Percentiles rank a stretch among this genome's conserved stretches.
These are phyloP conservation scores for Pseudoscleropodium purum DNA, from an alignment of 225 moss, liverwort and hornwort species.

Conservation along the genomic window DNA sequence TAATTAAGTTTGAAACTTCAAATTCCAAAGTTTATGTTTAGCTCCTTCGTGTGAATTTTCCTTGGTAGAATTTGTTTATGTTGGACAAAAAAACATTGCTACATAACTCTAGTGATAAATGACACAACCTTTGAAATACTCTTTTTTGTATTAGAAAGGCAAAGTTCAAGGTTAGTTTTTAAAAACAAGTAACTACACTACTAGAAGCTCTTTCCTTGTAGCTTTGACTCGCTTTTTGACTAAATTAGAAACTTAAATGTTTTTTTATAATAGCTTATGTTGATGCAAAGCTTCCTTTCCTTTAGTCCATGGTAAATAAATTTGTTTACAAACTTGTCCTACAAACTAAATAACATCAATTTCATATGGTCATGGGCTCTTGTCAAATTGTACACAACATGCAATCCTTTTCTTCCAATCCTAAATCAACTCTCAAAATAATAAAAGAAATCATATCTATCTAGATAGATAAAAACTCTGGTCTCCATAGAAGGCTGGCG, in stretches of 20 bases:
- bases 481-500: too few relatives aligned
- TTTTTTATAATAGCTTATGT: rapidly evolving
- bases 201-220: rapidly evolving
- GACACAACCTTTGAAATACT: neutral
- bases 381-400: neutral
- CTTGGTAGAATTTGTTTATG: neutral
- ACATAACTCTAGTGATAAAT: neutral
- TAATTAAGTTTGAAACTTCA: neutral
- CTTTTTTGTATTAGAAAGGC: neutral
- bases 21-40: neutral
- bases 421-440: neutral
- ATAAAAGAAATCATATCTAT: neutral
- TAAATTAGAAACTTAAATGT: neutral
- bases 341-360: rapidly evolving
- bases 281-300: rapidly evolving
- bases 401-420: neutral
- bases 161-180: neutral
- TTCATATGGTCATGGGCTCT: neutral
- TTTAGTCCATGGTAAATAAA: rapidly evolving
- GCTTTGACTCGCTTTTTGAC: rapidly evolving
- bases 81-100: neutral
- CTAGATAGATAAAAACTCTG: too few relatives aligned
- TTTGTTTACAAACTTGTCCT: neutral
- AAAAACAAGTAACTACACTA: neutral
- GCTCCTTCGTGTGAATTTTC: rapidly evolving